Conservation (phyloP, 306 rosid genomes). For the Quercus variabilis region DNA sequence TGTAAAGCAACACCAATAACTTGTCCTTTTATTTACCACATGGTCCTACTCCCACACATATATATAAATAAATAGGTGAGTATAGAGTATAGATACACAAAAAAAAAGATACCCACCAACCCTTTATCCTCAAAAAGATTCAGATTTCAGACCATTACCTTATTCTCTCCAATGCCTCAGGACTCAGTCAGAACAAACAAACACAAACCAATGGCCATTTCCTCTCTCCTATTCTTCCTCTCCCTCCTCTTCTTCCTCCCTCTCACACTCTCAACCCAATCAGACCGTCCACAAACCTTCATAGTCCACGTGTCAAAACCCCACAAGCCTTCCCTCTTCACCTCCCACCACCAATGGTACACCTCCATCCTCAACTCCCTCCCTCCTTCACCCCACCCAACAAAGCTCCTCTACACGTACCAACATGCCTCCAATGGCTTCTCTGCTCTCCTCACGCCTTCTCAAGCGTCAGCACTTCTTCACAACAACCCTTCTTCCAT, state of each 20-base stretch:
- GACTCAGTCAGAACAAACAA: neutral
- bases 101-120: no score
- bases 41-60: no score
- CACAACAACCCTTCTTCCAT: slow-evolving; percentile 23
- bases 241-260: neutral
- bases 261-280: slow-evolving; percentile 15
- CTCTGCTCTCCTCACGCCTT: slow-evolving; percentile 52
- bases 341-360: slow-evolving; percentile 63
- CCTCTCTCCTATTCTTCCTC: neutral
- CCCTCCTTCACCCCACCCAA: slow-evolving; percentile 52
- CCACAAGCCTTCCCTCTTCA: slow-evolving; percentile 46
- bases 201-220: slow-evolving; percentile 1
- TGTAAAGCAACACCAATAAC: no score
- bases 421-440: slow-evolving; percentile 56
- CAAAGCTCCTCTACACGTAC: slow-evolving; percentile 67
- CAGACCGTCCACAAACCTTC: slow-evolving; percentile 47
- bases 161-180: neutral
- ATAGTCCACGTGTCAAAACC: slow-evolving; percentile 72
- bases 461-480: slow-evolving; percentile 42
- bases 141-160: neutral
- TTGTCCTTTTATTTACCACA: neutral
- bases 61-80: no score
- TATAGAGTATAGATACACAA: no score
- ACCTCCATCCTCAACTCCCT: slow-evolving; percentile 63
- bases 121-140: neutral